Evolutionary conservation across 202 grass and related monocot species (phyloP), one percentile per base, ranked within the genome.

Genomic region (Hordeum pubiflorum): DNA sequence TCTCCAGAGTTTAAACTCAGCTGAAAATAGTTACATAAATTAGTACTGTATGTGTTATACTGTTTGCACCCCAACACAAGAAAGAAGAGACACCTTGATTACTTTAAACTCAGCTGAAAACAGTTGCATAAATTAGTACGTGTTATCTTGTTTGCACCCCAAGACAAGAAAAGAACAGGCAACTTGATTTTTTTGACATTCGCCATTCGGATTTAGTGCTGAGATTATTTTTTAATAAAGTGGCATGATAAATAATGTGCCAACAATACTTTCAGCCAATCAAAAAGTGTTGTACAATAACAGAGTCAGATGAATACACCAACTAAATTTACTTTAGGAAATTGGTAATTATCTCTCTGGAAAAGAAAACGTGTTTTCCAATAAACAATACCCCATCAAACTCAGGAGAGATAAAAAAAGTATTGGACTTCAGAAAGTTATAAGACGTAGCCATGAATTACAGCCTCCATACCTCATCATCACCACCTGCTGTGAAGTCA

Each of bases 401-500:
- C 65, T 71, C 37, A n/a, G 70, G 33, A 72, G 46, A 82, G 27
- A 29, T 29, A 67, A 41, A 9, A 9, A 75, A 68, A 50, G 5
- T 38, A 80, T 33, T 38, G 3, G 56, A 31, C 39, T 79, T 68
- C 20, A 73, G 24, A 69, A 74, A 71, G 44, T 37, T 78, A 15
- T 48, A 40, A 21, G 7, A 64, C 15, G 38, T 34, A 69, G 34
- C 55, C n/a, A 78, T 33, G 41, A 78, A 74, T 74, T 66, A 20
- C 57, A 55, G 77, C 76, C 34, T 80, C 4, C 27, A 4, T 96
- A 99, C 96, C 96, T 99, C 96, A 87, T 96, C 96, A 74, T 96
- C 92, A 2, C 92, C 96, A 7, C 96, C 96, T 62, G 96, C 96
- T 58, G 96, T 96, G 81, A 96, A 99, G 81, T 99, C 96, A 80